Base-by-base conservation (phyloP, 164 flowering plant species). In the Vitis riparia region DNA sequence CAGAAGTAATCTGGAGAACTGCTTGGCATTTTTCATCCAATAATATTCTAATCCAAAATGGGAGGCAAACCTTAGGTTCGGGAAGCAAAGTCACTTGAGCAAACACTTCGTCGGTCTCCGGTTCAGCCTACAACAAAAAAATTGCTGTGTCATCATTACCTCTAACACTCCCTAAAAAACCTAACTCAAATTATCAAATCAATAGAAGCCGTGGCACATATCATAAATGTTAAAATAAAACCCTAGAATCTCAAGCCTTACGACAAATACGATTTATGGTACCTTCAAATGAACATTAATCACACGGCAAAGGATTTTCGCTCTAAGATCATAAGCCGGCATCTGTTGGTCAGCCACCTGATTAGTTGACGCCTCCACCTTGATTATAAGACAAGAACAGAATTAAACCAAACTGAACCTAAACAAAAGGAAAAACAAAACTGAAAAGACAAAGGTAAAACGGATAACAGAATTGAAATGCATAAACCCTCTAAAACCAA, bases 41-140 rank as follows among this genome's bases (percentile, higher is more conserved):
- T 37, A 37, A 68, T 47, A 75, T 84, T 77, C 73, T 37, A 6
- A 37, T 37, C 44, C 44, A 6, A 3, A 23, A 23, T 23, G 1
- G 44, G 7, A 37, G 44, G 44, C 44, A 37, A 37, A 86, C 89
- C 47, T 74, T 78, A 11, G 70, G 71, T 50, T 75, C 86, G 3
- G 91, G 98, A 60, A 88, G 81, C 72, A 92, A 73, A 69, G 86
- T 86, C 48, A 92, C 76, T 75, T 91, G 98, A 0, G 98, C 98
- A 84, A 76, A 92, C 52, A 92, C 94, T 81, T 92, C 96, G 59
- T 92, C 98, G 0, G 98, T 91, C 59, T 91, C 93, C 32, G 89
- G 82, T 73, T 91, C 97, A 17, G 97, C 97, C 97, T 89, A 63
- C 47, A 70, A 11, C 51, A 44, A 55, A 69, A 3, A 47, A 37